These are phyloP conservation scores for Terana coerulea DNA, from an alignment of 768 basidiomycete genomes.

Conservation along the genomic window DNA sequence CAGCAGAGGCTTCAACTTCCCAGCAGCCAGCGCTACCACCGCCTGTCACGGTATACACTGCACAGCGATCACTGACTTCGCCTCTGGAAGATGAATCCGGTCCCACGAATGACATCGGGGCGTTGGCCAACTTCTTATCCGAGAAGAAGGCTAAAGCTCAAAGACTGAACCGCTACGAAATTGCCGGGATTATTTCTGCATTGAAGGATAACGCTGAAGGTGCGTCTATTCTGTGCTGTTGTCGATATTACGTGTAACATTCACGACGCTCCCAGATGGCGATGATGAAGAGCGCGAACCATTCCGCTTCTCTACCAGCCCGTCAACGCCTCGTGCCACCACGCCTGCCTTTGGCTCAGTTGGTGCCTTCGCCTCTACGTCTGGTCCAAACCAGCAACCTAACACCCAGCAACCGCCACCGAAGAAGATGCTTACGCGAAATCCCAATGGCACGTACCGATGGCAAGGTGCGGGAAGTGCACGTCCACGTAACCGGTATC, in stretches of 20 bases:
- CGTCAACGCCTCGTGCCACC: constrained; percentile 38
- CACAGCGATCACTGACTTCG: no score
- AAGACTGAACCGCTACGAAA: constrained; percentile 48
- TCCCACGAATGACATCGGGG: constrained; percentile 40
- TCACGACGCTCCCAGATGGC: constrained; percentile 14
- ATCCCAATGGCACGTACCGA: constrained; percentile 71
- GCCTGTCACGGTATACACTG: no score
- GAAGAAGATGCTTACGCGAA: constrained; percentile 57
- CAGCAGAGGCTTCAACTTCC: constrained; percentile 19
- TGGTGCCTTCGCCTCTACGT: constrained; percentile 20
- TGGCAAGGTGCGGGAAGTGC: constrained; percentile 80
- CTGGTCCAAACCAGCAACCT: constrained; percentile 11
- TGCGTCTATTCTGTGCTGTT: constrained; percentile 24
- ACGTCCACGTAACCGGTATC: constrained; percentile 62
- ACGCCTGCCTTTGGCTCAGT: constrained; percentile 32
- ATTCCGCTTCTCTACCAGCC: constrained; percentile 58
- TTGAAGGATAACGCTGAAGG: constrained; percentile 50
- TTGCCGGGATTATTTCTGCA: constrained; percentile 50
- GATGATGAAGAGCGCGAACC: constrained; percentile 43
- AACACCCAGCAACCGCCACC: constrained; percentile 28
- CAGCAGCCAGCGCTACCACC: no score
- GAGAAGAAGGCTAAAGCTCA: constrained; percentile 38
- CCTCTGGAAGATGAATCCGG: neutral
- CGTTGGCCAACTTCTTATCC: constrained; percentile 44
- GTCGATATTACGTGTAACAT: no score